These are phyloP conservation scores for Raffaelea albimanens DNA, from an alignment of 2,329 filamentous ascomycete genomes.

Conservation along the genomic window DNA sequence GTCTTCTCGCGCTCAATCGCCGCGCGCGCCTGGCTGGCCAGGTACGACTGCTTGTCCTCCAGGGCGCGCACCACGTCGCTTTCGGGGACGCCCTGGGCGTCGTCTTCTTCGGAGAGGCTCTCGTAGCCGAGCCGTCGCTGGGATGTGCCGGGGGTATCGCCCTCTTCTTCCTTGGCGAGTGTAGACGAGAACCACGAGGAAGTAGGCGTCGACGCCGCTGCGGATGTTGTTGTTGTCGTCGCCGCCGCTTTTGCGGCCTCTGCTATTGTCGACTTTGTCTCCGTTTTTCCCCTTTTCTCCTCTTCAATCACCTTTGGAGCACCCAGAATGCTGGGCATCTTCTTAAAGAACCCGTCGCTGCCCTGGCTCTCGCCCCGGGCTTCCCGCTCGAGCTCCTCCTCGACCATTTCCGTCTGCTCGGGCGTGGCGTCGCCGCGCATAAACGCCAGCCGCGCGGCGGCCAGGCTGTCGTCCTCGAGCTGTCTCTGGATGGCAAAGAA, in stretches of 20 bases:
- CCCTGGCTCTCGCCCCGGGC: conserved; percentile 16
- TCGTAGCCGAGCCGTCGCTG: conserved; percentile 21
- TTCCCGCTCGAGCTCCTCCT: conserved; percentile 43
- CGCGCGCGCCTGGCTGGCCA: conserved; percentile 29
- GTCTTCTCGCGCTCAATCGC: conserved; percentile 40
- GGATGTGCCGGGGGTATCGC: conserved; percentile 13
- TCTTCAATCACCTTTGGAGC: conserved; percentile 24
- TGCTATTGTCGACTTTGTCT: conserved; percentile 4
- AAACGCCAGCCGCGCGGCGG: conserved; percentile 49
- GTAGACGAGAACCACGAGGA: conserved; percentile 28
- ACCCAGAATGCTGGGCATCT: conserved; percentile 42
- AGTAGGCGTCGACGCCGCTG: too few species aligned
- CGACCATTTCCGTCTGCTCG: conserved; percentile 46
- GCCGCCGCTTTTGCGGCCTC: background rate
- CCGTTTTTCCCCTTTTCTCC: conserved; percentile 10
- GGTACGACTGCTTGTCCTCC: conserved; percentile 21
- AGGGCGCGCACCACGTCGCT: conserved; percentile 21
- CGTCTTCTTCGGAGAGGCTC: conserved; percentile 23
- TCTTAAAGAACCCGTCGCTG: conserved; percentile 18
- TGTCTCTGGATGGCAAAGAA: conserved; percentile 46
- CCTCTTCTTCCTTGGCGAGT: conserved; percentile 26
- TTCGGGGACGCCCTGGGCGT: conserved; percentile 18
- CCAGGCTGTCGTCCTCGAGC: conserved; percentile 44
- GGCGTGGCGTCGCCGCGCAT: conserved; percentile 47
- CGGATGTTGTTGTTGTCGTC: background rate